phyloP scores from a whole-genome alignment of 345 rosid species.

The Limnanthes douglasii region DNA sequence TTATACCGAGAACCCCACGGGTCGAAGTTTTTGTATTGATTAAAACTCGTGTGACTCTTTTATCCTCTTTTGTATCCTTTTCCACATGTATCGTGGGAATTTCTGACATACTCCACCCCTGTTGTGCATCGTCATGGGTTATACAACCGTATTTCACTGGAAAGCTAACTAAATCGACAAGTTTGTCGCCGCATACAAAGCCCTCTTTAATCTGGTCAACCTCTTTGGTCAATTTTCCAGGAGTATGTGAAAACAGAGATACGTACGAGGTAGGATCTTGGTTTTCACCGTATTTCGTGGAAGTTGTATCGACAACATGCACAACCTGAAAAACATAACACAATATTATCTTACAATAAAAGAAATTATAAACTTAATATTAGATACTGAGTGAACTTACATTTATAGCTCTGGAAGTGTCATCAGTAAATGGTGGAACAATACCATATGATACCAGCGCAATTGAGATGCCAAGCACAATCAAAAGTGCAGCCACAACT shows the following conservation, averaged over 20 bases:
- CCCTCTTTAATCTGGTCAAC: constrained; percentile 55
- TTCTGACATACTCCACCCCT: constrained; percentile 62
- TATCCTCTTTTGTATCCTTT: constrained; percentile 20
- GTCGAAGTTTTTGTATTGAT: constrained; percentile 51
- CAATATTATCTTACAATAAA: background rate
- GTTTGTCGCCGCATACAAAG: constrained; percentile 53
- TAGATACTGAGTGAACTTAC: constrained; percentile 23
- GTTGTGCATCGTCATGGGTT: constrained; percentile 30
- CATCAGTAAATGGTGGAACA: constrained; percentile 58
- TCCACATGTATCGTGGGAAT: constrained; percentile 39
- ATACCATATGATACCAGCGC: constrained; percentile 36
- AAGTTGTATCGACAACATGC: constrained; percentile 75
- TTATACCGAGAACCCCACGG: constrained; percentile 85
- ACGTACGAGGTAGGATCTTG: constrained; percentile 38
- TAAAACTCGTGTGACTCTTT: constrained; percentile 30
- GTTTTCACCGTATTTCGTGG: constrained; percentile 22
- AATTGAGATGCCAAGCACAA: constrained; percentile 41
- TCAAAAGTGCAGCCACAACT: constrained; percentile 29
- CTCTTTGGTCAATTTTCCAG: constrained; percentile 69
- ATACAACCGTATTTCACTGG: constrained; percentile 65
- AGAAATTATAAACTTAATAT: constrained; percentile 2
- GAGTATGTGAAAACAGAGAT: constrained; percentile 65
- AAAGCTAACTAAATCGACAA: constrained; percentile 63
- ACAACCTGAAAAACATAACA: constrained; percentile 38
- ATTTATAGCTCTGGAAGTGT: constrained; percentile 78